phyloP scores from a whole-genome alignment of 208 protist species.

The Trypanosoma avium region DNA sequence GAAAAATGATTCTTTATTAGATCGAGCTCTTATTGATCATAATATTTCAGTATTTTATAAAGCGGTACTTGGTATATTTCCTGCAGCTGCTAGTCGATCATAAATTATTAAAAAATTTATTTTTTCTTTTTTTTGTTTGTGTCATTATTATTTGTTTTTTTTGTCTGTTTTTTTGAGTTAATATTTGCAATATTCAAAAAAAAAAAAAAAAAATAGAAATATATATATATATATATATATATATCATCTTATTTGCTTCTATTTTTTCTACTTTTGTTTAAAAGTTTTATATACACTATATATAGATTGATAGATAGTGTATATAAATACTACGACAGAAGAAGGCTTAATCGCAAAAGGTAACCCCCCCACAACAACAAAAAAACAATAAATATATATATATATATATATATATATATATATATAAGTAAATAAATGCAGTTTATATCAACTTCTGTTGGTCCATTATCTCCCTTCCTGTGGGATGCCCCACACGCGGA shows the following conservation, averaged over 20 bases:
- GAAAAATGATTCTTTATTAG: slow-evolving; percentile 67
- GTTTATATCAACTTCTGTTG: slow-evolving; percentile 30
- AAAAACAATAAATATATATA: neutral
- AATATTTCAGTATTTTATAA: slow-evolving; percentile 88
- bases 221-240: slow-evolving; percentile 5
- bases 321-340: neutral
- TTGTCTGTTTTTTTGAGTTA: no score
- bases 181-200: no score
- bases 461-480: slow-evolving; percentile 68
- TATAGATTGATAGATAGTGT: neutral
- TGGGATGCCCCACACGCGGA: slow-evolving; percentile 40
- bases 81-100: slow-evolving; percentile 3
- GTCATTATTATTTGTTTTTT: neutral
- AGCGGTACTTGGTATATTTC: slow-evolving; percentile 72
- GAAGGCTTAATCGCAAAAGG: neutral
- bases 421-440: slow-evolving; percentile 43
- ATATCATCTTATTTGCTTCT: neutral
- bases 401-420: slow-evolving; percentile 3
- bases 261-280: slow-evolving; percentile 4
- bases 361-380: neutral
- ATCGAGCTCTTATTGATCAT: slow-evolving; percentile 74
- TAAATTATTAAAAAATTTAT: neutral
- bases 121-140: neutral
- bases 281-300: neutral
- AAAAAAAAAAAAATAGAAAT: slow-evolving; percentile 11